Evolutionary conservation across 1,284 basidiomycete species (phyloP).

Genomic region (Pseudozyma flocculosa): DNA sequence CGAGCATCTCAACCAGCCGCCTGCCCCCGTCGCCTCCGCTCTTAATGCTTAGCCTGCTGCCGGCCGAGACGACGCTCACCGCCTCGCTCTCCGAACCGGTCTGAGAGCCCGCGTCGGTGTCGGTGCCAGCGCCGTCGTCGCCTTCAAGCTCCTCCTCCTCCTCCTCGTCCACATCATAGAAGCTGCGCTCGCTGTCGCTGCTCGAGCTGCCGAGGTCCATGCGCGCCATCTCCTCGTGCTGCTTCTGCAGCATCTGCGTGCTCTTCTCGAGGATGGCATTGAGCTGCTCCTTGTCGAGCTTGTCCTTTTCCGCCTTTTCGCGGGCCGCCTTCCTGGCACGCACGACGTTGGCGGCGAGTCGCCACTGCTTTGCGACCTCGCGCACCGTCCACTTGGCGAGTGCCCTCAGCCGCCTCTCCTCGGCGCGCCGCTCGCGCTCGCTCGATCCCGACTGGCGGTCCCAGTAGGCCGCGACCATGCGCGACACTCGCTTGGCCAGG

Average conservation of each 20-base stretch:
- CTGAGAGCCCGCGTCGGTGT: not conserved
- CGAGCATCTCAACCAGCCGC: too few relatives aligned
- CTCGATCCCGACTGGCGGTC: slow-evolving; percentile 67
- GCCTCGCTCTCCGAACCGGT: not conserved
- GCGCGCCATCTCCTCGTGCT: slow-evolving; percentile 47
- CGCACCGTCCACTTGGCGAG: slow-evolving; percentile 72
- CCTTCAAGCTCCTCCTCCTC: slow-evolving; percentile 22
- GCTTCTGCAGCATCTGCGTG: slow-evolving; percentile 79
- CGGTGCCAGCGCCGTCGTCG: slow-evolving; percentile 16
- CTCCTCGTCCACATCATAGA: slow-evolving; percentile 13
- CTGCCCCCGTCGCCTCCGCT: too few relatives aligned
- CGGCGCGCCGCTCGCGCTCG: slow-evolving; percentile 67
- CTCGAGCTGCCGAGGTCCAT: too few relatives aligned
- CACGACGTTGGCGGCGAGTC: slow-evolving; percentile 81
- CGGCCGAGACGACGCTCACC: too few relatives aligned
- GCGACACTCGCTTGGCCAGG: slow-evolving; percentile 64
- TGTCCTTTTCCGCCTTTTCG: slow-evolving; percentile 68
- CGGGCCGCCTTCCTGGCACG: slow-evolving; percentile 68
- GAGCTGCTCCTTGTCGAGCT: slow-evolving; percentile 76
- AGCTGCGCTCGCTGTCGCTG: slow-evolving; percentile 18
- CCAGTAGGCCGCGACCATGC: slow-evolving; percentile 76
- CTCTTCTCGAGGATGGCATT: slow-evolving; percentile 88
- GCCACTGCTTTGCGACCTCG: slow-evolving; percentile 80
- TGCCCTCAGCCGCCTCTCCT: slow-evolving; percentile 70
- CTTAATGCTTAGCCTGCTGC: too few relatives aligned